phyloP scores from a whole-genome alignment of 306 rosid species.

The Trichosanthes cucumerina region DNA sequence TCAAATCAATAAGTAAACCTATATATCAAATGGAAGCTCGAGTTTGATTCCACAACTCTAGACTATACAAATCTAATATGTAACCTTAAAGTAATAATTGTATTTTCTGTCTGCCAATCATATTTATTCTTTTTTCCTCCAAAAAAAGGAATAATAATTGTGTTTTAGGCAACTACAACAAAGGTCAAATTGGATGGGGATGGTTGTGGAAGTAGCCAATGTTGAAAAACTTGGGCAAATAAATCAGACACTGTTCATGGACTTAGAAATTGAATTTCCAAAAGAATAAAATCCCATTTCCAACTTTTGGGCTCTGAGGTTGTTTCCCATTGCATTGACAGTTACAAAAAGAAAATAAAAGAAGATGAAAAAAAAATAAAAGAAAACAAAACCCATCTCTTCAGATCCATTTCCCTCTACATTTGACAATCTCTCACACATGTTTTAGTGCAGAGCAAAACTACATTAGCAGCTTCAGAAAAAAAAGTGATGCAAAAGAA shows the following conservation, averaged over 20 bases:
- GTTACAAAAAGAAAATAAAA: constrained; percentile 9
- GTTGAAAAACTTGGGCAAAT: constrained; percentile 6
- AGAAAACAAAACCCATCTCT: constrained; percentile 16
- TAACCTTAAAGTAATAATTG: not conserved
- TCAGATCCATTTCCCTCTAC: constrained; percentile 40
- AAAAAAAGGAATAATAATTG: not conserved
- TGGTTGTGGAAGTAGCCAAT: constrained; percentile 1
- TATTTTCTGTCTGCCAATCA: not conserved
- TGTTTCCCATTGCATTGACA: constrained; percentile 53
- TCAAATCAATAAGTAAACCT: no score
- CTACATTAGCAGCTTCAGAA: not conserved
- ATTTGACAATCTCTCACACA: constrained; percentile 15
- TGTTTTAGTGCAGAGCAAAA: constrained; percentile 1
- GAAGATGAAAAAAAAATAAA: constrained; percentile 3
- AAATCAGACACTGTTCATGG: constrained; percentile 4
- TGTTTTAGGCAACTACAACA: not conserved
- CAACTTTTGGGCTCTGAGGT: not conserved
- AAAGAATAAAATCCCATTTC: constrained; percentile 12
- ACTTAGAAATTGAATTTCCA: constrained; percentile 7
- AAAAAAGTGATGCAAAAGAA: constrained; percentile 5
- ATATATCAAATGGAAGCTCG: not conserved
- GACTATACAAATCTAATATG: not conserved
- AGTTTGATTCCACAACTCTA: not conserved
- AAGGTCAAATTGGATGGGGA: not conserved
- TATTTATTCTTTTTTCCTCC: not conserved